These are phyloP conservation scores for Emericellopsis atlantica DNA, from an alignment of 2,329 filamentous ascomycete genomes.

Conservation along the genomic window DNA sequence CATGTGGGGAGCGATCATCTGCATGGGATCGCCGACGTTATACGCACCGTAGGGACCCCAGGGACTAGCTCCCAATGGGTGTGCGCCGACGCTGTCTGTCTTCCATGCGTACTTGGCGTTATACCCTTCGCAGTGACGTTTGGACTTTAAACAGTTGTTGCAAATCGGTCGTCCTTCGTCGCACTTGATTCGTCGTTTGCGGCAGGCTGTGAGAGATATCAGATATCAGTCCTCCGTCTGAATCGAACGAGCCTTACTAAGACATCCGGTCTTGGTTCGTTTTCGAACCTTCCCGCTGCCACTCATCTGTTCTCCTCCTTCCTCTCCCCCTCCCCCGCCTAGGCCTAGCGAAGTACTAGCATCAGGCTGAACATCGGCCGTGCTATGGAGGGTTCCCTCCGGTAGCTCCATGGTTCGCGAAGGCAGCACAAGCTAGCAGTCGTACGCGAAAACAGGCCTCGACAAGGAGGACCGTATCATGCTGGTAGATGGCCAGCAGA, in stretches of 20 bases:
- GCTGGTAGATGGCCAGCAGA: too few species aligned
- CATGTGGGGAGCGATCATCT: constrained; percentile 3
- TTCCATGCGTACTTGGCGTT: constrained; percentile 74
- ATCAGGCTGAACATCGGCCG: too few species aligned
- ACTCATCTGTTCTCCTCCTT: neutral
- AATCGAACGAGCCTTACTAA: constrained; percentile 50
- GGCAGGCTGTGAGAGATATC: constrained; percentile 51
- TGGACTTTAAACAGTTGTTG: constrained; percentile 77
- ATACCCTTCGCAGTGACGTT: constrained; percentile 73
- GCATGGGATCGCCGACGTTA: constrained; percentile 17
- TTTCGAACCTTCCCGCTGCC: constrained; percentile 28
- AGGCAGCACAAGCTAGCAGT: too few species aligned
- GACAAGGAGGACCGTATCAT: too few species aligned
- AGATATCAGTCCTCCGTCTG: constrained; percentile 1
- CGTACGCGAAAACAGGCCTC: too few species aligned
- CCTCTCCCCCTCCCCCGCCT: neutral
- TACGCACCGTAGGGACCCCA: constrained; percentile 9
- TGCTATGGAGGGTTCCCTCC: too few species aligned
- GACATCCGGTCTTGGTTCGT: constrained; percentile 83
- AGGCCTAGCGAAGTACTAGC: too few species aligned
- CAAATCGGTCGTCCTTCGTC: constrained; percentile 79
- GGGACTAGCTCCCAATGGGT: constrained; percentile 10
- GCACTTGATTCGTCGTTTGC: constrained; percentile 92
- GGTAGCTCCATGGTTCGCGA: too few species aligned
- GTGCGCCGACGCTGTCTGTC: constrained; percentile 38